Evolutionary conservation across 2,329 filamentous ascomycete genomes (phyloP).

Genomic region (Geosmithia putterillii): DNA sequence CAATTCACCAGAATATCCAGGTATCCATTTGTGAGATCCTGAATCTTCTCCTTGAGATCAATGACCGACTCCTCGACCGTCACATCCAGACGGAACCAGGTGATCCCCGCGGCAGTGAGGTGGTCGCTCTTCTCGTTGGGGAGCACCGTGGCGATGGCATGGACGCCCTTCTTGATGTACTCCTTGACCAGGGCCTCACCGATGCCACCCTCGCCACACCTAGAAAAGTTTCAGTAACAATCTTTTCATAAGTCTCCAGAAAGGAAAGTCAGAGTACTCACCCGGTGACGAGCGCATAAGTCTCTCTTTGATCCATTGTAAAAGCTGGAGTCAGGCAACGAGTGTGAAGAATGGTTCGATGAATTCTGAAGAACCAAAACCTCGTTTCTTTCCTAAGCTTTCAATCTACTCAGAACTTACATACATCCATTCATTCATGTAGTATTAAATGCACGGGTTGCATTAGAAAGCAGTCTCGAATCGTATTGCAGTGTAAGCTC

Average conservation of each 20-base stretch:
- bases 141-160: slow-evolving; percentile 46
- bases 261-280: neutral
- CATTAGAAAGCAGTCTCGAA: no score
- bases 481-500: no score
- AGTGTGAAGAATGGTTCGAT: neutral
- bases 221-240: neutral
- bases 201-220: slow-evolving; percentile 25
- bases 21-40: slow-evolving; percentile 33
- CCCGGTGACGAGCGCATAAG: neutral
- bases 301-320: neutral
- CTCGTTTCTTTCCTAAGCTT: no score
- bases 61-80: slow-evolving; percentile 37
- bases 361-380: neutral
- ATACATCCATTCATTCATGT: no score
- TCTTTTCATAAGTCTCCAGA: neutral
- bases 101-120: slow-evolving; percentile 33
- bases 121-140: slow-evolving; percentile 32
- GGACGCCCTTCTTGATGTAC: slow-evolving; percentile 29
- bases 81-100: slow-evolving; percentile 38
- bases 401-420: no score
- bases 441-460: no score
- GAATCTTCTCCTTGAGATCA: slow-evolving; percentile 31
- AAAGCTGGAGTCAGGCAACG: neutral
- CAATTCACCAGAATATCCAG: slow-evolving; percentile 50
- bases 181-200: slow-evolving; percentile 32